Base-by-base conservation (phyloP, 2,329 filamentous ascomycete species). In the Diplodia scrobiculata region DNA sequence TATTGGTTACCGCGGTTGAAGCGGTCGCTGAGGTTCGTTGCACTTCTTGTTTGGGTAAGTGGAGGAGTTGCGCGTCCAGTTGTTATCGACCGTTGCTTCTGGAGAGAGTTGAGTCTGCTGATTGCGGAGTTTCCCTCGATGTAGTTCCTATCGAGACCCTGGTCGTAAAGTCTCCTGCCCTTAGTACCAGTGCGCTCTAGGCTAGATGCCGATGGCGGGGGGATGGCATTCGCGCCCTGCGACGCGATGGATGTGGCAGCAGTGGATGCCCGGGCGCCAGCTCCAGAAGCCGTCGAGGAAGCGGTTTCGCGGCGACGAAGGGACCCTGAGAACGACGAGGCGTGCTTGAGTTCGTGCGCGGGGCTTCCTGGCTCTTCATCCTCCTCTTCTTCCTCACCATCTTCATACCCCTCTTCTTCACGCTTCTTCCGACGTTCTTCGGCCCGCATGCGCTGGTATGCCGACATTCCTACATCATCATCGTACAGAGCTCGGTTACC, bases 241-340 rank as follows among this genome's bases (percentile, higher is more conserved):
- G 92, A 96, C n/a, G 88, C 87, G 60, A 96, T 82, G 0, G 94
- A 97, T 0, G 92, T 97, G 2, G 92, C 92, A 6, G 92, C 91
- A 1, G 93, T 97, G 0, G 94, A 97, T 65, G 87, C 88, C 32
- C 91, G 88, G 29, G 86, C 86, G 47, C 72, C 88, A 5, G 87
- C 89, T 5, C 82, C 84, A 0, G 92, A 95, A 6, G 88, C 89
- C 0, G 91, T 96, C 0, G 94, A 97, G 1, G 90, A 95, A n/a
- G 81, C 81, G 0, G 92, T 97, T 69, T 92, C 92, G 29, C 93
- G 84, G 70, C 94, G 91, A 68, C 85, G 86, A 71, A 89, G 89
- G 73, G 89, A 92, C 21, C 85, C 86, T 0, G 83, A 82, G 1
- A 85, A 83, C 10, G 84, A 81, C 2, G 83, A 87, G 48, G 87